Percentiles rank a stretch among this genome's conserved stretches.
Evolutionary conservation across 768 basidiomycete genomes (phyloP).

Genomic region (Lactarius quietus): DNA sequence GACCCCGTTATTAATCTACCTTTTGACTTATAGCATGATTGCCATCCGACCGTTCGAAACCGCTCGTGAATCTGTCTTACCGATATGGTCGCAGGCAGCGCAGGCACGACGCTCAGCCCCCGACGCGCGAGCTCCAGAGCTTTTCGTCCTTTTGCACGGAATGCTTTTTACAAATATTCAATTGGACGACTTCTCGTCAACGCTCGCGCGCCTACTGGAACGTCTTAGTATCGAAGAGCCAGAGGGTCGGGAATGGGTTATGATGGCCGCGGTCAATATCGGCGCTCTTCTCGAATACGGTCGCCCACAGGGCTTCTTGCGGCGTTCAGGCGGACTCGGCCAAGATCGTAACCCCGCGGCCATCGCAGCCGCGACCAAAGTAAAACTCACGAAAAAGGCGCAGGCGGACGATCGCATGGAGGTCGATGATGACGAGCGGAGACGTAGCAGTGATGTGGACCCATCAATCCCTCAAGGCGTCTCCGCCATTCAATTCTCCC

Average conservation of each 20-base stretch:
- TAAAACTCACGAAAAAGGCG: slow-evolving; percentile 35
- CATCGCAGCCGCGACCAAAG: slow-evolving; percentile 38
- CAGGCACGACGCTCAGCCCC: slow-evolving; percentile 73
- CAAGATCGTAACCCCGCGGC: slow-evolving; percentile 35
- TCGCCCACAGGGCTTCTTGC: slow-evolving; percentile 62
- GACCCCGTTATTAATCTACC: slow-evolving; percentile 1
- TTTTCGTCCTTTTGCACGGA: slow-evolving; percentile 91
- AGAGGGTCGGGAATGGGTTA: slow-evolving; percentile 88
- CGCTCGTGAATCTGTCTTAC: slow-evolving; percentile 85
- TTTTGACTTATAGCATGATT: slow-evolving; percentile 61
- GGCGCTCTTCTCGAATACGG: slow-evolving; percentile 87
- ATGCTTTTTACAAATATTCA: slow-evolving; percentile 97
- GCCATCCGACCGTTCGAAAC: slow-evolving; percentile 83
- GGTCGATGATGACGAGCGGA: slow-evolving; percentile 49
- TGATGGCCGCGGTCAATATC: slow-evolving; percentile 91
- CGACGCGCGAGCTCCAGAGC: slow-evolving; percentile 67
- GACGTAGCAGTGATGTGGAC: slow-evolving; percentile 28
- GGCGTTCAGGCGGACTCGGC: slow-evolving; percentile 48
- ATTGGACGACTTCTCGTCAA: slow-evolving; percentile 84
- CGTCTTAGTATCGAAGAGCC: slow-evolving; percentile 78
- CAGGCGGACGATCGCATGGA: slow-evolving; percentile 52
- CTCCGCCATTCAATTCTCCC: slow-evolving; percentile 32
- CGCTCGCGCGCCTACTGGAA: slow-evolving; percentile 82
- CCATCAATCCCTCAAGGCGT: slow-evolving; percentile 31
- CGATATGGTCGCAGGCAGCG: slow-evolving; percentile 76